phyloP scores from a whole-genome alignment of 305 asterid genomes.

The Fraxinus platypoda region DNA sequence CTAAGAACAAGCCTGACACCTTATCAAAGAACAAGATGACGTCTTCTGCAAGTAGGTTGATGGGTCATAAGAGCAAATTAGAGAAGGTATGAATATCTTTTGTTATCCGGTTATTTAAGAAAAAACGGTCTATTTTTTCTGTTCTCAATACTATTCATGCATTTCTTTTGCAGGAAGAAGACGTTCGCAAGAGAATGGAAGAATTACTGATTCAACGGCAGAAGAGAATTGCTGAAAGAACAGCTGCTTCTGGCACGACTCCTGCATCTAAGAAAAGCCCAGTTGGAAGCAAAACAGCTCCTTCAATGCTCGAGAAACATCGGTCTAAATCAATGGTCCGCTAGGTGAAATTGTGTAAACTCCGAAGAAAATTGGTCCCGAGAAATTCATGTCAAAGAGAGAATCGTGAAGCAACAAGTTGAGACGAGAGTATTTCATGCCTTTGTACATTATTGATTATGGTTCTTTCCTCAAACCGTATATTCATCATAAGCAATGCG shows the following conservation, averaged over 20 bases:
- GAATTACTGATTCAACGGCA: slow-evolving; percentile 57
- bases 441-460: neutral
- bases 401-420: neutral
- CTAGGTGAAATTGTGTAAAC: slow-evolving; percentile 9
- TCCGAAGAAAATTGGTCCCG: slow-evolving; percentile 9
- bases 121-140: neutral
- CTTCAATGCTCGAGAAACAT: slow-evolving; percentile 40
- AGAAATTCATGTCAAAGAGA: neutral
- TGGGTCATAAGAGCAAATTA: slow-evolving; percentile 60
- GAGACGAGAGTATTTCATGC: neutral
- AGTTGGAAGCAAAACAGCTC: slow-evolving; percentile 50
- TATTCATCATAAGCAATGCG: neutral
- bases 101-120: neutral
- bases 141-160: slow-evolving; percentile 1
- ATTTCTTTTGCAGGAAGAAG: slow-evolving; percentile 59
- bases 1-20: slow-evolving; percentile 39
- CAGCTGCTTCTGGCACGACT: slow-evolving; percentile 48
- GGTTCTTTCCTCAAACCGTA: neutral
- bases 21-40: slow-evolving; percentile 50
- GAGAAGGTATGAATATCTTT: slow-evolving; percentile 44
- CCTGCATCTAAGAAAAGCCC: slow-evolving; percentile 43
- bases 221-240: slow-evolving; percentile 77
- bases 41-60: slow-evolving; percentile 44
- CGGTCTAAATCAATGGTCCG: slow-evolving; percentile 19
- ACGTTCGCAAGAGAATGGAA: slow-evolving; percentile 68